Conservation (phyloP, 768 basidiomycete species). For the Phylloporus scabripes region DNA sequence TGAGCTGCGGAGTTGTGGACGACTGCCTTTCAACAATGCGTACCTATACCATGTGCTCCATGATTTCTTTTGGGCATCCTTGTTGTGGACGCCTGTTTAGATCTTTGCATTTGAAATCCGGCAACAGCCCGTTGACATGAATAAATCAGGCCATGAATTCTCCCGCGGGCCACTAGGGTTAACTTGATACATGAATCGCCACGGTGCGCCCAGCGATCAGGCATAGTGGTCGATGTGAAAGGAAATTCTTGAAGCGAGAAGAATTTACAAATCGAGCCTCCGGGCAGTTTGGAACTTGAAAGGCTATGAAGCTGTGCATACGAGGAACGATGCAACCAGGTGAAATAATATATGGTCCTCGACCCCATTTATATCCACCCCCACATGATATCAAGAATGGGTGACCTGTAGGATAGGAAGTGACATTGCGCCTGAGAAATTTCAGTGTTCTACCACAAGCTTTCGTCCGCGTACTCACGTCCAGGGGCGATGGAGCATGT, state of each 20-base stretch:
- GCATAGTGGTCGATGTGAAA: background rate
- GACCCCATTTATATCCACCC: background rate
- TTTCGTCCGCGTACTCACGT: constrained; percentile 4
- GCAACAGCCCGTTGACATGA: background rate
- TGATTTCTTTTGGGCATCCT: background rate
- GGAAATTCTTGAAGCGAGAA: background rate
- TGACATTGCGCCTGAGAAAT: background rate
- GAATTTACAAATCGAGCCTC: background rate
- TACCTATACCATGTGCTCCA: background rate
- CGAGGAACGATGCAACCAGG: background rate
- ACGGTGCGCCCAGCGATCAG: constrained; percentile 1
- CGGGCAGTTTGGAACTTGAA: background rate
- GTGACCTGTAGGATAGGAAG: background rate
- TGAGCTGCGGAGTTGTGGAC: background rate
- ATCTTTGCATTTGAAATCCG: constrained; percentile 13
- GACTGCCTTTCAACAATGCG: background rate
- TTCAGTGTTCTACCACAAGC: background rate
- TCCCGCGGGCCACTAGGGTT: background rate
- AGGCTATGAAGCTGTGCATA: background rate
- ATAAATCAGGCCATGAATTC: background rate
- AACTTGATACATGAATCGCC: background rate
- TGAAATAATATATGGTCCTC: constrained; percentile 2
- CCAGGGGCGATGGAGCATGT: background rate
- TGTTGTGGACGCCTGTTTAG: background rate
- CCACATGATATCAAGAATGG: background rate